phyloP scores from a whole-genome alignment of 148 eudicot genomes.

The Pharnaceum exiguum region DNA sequence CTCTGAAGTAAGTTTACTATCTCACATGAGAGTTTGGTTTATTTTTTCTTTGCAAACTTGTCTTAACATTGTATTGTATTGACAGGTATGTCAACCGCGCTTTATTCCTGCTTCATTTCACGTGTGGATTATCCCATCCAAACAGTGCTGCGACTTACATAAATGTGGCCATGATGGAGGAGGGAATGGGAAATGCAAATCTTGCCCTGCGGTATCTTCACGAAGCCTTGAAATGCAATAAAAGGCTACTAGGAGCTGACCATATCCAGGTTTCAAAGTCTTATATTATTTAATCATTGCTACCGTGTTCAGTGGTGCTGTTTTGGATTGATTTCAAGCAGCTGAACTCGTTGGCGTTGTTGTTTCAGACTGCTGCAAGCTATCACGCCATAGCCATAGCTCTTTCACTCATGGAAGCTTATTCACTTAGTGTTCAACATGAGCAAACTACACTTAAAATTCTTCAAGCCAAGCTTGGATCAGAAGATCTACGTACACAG shows the following conservation, averaged over 20 bases:
- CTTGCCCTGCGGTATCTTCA: slow-evolving; percentile 97
- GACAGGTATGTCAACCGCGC: slow-evolving; percentile 97
- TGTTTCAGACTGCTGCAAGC: slow-evolving; percentile 94
- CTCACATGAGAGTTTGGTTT: not conserved
- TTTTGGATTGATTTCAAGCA: not conserved
- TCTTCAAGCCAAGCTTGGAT: slow-evolving; percentile 92
- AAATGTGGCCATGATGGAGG: slow-evolving; percentile 99
- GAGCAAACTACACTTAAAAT: slow-evolving; percentile 95
- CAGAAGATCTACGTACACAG: slow-evolving; percentile 98
- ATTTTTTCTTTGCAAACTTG: not conserved
- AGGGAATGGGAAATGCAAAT: slow-evolving; percentile 97
- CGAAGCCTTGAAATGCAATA: slow-evolving; percentile 98
- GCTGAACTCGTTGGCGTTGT: not conserved
- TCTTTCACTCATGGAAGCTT: slow-evolving; percentile 98
- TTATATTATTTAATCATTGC: not conserved
- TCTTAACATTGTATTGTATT: not conserved
- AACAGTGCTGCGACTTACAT: slow-evolving; percentile 98
- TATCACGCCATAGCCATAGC: slow-evolving; percentile 99
- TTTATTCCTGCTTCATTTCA: slow-evolving; percentile 82
- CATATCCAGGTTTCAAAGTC: slow-evolving; percentile 79
- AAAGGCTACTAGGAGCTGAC: slow-evolving; percentile 85
- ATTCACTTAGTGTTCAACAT: slow-evolving; percentile 94
- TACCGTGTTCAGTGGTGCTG: not conserved
- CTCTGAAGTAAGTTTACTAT: slow-evolving; percentile 58
- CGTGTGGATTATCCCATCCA: slow-evolving; percentile 96